Conservation (phyloP, 2,329 filamentous ascomycete genomes). For the Ascomycota sp. region DNA sequence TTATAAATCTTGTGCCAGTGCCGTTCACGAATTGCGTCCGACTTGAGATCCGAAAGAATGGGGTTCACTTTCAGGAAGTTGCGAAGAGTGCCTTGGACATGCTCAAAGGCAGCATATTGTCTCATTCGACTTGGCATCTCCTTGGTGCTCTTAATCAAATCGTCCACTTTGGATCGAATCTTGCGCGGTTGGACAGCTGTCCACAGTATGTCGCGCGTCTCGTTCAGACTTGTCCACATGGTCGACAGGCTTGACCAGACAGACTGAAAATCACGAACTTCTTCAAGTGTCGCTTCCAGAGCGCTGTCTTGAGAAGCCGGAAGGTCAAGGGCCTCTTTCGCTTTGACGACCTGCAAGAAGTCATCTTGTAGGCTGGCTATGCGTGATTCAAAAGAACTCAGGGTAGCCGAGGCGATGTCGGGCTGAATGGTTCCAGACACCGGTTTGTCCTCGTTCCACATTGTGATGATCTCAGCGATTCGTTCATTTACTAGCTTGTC, state of each 20-base stretch:
- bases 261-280: conserved; percentile 96
- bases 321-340: conserved; percentile 89
- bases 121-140: conserved; percentile 98
- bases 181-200: conserved; percentile 89
- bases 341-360: conserved; percentile 82
- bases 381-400: conserved; percentile 64
- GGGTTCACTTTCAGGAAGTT: conserved; percentile 81
- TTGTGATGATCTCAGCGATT: conserved; percentile 60
- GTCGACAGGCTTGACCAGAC: conserved; percentile 92
- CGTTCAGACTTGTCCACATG: conserved; percentile 91
- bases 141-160: conserved; percentile 91
- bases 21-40: conserved; percentile 84
- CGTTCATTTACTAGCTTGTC: conserved; percentile 81
- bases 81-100: conserved; percentile 80
- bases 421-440: conserved; percentile 88
- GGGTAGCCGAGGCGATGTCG: conserved; percentile 64
- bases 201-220: conserved; percentile 83
- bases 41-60: conserved; percentile 76
- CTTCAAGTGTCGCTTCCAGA: conserved; percentile 73
- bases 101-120: conserved; percentile 98
- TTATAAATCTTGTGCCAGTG: conserved; percentile 99
- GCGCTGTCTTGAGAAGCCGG: conserved; percentile 60
- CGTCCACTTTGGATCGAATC: conserved; percentile 72
- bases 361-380: conserved; percentile 75
- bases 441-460: conserved; percentile 95